Evolutionary conservation across 306 rosid species (phyloP), one percentile per base, ranked within the genome.

Genomic region (Pachyrhizus erosus): DNA sequence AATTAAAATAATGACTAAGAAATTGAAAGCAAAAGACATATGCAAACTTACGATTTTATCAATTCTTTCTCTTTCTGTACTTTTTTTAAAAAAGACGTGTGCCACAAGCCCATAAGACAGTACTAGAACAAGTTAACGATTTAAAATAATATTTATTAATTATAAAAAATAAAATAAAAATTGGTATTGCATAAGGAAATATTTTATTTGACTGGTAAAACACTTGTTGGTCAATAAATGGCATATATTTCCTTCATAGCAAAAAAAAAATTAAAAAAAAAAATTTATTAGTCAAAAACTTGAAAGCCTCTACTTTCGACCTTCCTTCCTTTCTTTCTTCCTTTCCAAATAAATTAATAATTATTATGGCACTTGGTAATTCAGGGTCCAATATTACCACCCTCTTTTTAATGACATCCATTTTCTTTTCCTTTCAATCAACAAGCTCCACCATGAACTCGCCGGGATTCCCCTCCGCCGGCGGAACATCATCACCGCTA

Each of bases 371-470:
- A 14, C 9, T 43, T 70, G 0, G 7, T n/a, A 7, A 13, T 18
- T 73, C 52, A 6, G 37, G 37, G 0, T 65, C 39, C 74, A 33
- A 64, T 7, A 14, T 1, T 3, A 34, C 33, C 29, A 40, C 2
- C 20, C 33, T 33, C 76, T 39, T 55, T 33, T 68, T 2, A 54
- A 9, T 46, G 34, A 66, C 57, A 13, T 64, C 14, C 2, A 8
- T 8, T 31, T 31, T 15, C 3, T 66, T 8, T 52, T 78, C 48
- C 46, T 64, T 69, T 61, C 29, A 10, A 45, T 18, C 29, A 39
- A 5, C 60, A 52, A 52, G 0, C 60, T 31, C n/a, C 27, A 2
- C 39, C 57, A 92, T 92, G 97, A 88, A 89, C 77, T 86, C 6
- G 82, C 88, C 90, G 77, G 90, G 40, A 15, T 73, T 54, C 14